Evolutionary conservation across 305 asterid species (phyloP).

Genomic region (Solanum aculeatissimum): DNA sequence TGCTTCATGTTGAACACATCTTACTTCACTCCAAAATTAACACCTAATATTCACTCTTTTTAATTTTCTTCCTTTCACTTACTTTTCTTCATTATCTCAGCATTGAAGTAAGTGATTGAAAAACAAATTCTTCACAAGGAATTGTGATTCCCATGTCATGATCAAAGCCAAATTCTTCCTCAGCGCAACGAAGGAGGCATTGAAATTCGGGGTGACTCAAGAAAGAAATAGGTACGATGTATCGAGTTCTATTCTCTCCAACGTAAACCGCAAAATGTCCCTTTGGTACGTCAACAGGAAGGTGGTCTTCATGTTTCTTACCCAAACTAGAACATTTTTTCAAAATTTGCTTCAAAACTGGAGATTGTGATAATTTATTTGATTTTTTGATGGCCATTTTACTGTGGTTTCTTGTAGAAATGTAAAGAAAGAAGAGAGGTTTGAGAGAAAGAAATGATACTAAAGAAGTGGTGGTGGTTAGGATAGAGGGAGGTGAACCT

Average conservation of each 20-base stretch:
- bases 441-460: neutral
- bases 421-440: neutral
- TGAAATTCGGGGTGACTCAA: constrained; percentile 60
- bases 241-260: constrained; percentile 54
- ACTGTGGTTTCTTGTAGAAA: neutral
- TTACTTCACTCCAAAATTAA: neutral
- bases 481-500: neutral
- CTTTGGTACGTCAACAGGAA: constrained; percentile 62
- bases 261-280: constrained; percentile 84
- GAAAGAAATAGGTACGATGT: constrained; percentile 59
- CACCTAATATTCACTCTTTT: neutral
- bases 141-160: constrained; percentile 78
- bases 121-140: constrained; percentile 72
- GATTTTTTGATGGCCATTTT: constrained; percentile 26
- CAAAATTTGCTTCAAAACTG: constrained; percentile 51
- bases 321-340: constrained; percentile 54
- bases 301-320: constrained; percentile 19
- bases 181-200: constrained; percentile 50
- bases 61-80: neutral
- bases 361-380: constrained; percentile 30
- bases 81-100: constrained; percentile 15
- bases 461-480: neutral
- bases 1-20: constrained; percentile 1
- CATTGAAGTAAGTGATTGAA: constrained; percentile 59
- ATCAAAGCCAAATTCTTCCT: constrained; percentile 73